Evolutionary conservation across 345 rosid species (phyloP), one percentile per base, ranked within the genome.

Genomic region (Hibiscus mutabilis): DNA sequence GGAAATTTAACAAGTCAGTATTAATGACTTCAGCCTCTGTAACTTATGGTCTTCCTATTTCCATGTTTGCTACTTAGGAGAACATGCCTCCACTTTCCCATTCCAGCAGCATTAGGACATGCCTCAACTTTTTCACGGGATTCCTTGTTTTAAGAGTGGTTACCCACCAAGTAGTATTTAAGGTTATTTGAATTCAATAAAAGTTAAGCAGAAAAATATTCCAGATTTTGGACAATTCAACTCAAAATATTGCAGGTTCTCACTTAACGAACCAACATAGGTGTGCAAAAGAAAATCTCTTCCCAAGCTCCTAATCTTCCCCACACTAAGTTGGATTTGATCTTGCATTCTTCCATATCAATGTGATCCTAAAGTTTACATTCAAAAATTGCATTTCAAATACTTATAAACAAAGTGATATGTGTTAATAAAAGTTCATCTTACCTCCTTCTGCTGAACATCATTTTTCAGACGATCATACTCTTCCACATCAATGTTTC

Each of bases 381-480:
- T 44, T 31, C 18, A 27, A 33, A 15, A 51, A 55, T 42, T 19
- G 15, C 57, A 74, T 16, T 42, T 35, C 21, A 42, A 33, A 35
- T n/a, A 64, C 27, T 37, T 46, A 25, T 42, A 24, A 25, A 59
- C 15, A 25, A 31, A 21, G 40, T 27, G 15, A 47, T 9, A 66
- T 15, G 33, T 6, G 18, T 66, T 22, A 6, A 25, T 21, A n/a
- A 68, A 31, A 55, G 15, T 9, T 66, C 71, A 64, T 69, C 73
- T 76, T 18, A 90, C 99, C 93, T 86, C 89, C 81, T 84, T 63
- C 68, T 83, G 87, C 52, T 46, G 84, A 57, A 85, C 79, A 55
- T 84, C 89, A 79, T 77, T 83, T 86, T 90, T 95, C 74, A 90
- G 82, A 70, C 88, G 85, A 52, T 84, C 80, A 74, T 95, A 89